Base-by-base conservation (phyloP, 2,329 filamentous ascomycete species). In the Neonectria hederae region DNA sequence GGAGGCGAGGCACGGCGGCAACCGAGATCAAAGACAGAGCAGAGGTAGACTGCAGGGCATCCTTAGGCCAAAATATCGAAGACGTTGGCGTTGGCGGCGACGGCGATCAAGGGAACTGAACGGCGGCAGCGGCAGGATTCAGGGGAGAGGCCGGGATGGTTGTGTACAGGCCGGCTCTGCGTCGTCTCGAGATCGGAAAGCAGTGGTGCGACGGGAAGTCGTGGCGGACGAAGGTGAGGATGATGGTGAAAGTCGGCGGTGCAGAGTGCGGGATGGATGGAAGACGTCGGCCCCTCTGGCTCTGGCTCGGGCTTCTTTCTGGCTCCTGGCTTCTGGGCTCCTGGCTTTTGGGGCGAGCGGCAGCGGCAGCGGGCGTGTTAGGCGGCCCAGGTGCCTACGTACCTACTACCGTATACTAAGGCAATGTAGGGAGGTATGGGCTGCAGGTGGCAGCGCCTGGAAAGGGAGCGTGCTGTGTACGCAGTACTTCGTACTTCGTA, bases 11-110 rank as follows among this genome's bases (percentile, higher is more conserved):
- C 42, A 48, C 19, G 21, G 62, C 46, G 28, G 57, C 56, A 38
- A 53, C 59, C 32, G 48, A 57, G 42, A 57, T 65, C 58, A 65
- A 19, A 28, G 35, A 54, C 42, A 49, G 21, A 45, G 53, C 53
- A 56, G 30, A 42, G n/a, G 54, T 42, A 57, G 46, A 54, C 57
- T 48, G 48, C 42, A 52, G 57, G 38, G 53, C 62, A 65, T 65
- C 30, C 62, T 65, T 45, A 35, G 54, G 53, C 48, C 62, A 56
- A 52, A 53, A 32, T 53, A 55, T 63, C 49, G 55, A 30, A 45
- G 40, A 49, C 43, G 35, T 38, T 45, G 51, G 51, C 43, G 54
- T 24, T 21, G 42, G 22, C 14, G 54, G 32, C 42, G 19, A 43
- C 32, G 26, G 51, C 52, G 45, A 38, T 30, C n/a, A 52, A 54